Percentiles rank a stretch among this genome's conserved stretches.
phyloP scores from a whole-genome alignment of 2,329 filamentous ascomycete species.

The Xylaria sp. region DNA sequence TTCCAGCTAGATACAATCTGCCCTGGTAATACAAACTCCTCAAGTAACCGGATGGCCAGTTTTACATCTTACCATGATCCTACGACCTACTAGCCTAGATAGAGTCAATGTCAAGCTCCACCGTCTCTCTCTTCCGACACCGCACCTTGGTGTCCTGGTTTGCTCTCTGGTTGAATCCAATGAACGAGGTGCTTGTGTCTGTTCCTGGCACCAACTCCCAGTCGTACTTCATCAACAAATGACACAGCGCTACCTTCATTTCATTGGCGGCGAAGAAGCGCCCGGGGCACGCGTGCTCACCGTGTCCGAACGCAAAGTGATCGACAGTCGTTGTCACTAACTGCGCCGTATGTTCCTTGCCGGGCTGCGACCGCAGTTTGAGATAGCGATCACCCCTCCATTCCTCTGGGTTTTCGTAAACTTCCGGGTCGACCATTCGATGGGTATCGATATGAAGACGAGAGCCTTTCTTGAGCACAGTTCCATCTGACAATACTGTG shows the following conservation, averaged over 20 bases:
- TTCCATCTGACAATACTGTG: constrained; percentile 41
- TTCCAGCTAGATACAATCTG: neutral
- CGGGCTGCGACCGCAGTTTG: constrained; percentile 39
- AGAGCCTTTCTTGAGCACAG: constrained; percentile 39
- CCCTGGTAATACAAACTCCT: neutral
- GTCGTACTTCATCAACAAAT: constrained; percentile 46
- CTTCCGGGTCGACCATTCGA: constrained; percentile 41
- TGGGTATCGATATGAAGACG: constrained; percentile 42
- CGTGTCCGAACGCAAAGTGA: constrained; percentile 53
- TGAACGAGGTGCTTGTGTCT: neutral
- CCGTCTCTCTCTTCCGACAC: constrained; percentile 24
- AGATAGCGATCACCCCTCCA: constrained; percentile 44
- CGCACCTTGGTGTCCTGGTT: constrained; percentile 29
- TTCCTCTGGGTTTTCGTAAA: constrained; percentile 42
- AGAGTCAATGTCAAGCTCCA: constrained; percentile 37
- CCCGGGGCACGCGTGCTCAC: constrained; percentile 50
- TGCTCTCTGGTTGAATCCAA: constrained; percentile 24
- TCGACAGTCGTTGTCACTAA: constrained; percentile 48
- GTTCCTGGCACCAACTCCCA: constrained; percentile 40
- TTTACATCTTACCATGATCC: neutral
- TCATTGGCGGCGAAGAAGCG: constrained; percentile 51
- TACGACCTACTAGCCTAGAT: constrained; percentile 4
- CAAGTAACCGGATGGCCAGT: neutral
- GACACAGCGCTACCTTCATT: constrained; percentile 49
- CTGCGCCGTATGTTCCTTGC: constrained; percentile 44